Base-by-base conservation (phyloP, 2,329 filamentous ascomycete species). In the Neonectria ditissima region DNA sequence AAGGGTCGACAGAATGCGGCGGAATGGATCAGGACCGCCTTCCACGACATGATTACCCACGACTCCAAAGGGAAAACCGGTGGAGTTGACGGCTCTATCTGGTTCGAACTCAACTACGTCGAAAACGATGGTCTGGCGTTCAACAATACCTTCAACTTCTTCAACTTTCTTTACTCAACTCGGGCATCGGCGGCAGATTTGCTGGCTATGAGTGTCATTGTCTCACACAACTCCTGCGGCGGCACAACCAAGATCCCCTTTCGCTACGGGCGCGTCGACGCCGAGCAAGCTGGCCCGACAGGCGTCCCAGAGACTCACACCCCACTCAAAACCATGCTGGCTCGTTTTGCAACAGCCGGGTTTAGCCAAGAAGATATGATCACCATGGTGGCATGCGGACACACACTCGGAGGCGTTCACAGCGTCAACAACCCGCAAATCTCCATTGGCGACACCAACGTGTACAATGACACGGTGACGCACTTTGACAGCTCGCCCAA, bases 331-430 rank as follows among this genome's bases (percentile, higher is more conserved):
- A 67, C 65, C 2, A 74, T 75, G 9, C 65, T 67, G 22, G 53
- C 55, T 7, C 69, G 68, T 14, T 79, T 79, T 54, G 70, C 69
- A 2, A 76, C 71, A 28, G 71, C 74, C 0, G 78, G 78, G 0
- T 78, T 78, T 47, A 70, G 70, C 16, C 72, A 72, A 3, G 67
- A 68, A 20, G 78, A 79, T 1, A 79, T 79, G 78, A 79, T 78
- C 5, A 64, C 74, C 1, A 64, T 79, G 62, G 76, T 79, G 13
- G 77, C 77, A 0, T 79, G 78, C 32, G 78, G 78, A 0, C 78
- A 79, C 50, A 74, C 75, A 0, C 60, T 79, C 0, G 78, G 78
- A 1, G 82, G 83, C 13, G 82, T 85, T 1, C 82, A 86, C 69
- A 76, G 78, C 22, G 74, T 67, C 2, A 75, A 81, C 51, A 82